Evolutionary conservation across 768 basidiomycete species (phyloP), one percentile per base, ranked within the genome.

Genomic region (Auricularia cornea): DNA sequence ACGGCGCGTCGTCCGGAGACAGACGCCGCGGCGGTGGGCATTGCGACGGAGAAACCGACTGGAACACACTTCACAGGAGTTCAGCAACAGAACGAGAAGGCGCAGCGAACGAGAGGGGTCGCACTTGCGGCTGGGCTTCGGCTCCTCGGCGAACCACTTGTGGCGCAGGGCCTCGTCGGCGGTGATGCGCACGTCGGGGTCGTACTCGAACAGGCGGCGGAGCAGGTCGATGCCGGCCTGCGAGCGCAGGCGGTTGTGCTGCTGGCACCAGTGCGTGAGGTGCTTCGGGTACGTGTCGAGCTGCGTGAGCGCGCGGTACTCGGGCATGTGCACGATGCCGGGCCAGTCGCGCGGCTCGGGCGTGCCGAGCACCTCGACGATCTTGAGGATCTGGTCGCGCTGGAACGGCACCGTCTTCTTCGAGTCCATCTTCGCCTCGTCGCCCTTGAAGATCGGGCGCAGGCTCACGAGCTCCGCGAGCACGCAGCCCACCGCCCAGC

Each of bases 351-450:
- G 83, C 67, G 90, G 94, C 60, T 90, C 83, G 52, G 95, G 89
- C 3, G 90, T 92, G 3, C 97, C 95, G 20, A 97, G 74, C 0
- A 98, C 88, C 69, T 99, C 97, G 63, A 98, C 89, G n/a, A 99
- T 97, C 76, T 93, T 95, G 30, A 91, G 76, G 64, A 98, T 81
- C 70, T 99, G 97, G 73, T 98, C 97, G 62, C 88, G 82, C 72
- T 99, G 97, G 73, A 98, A 99, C 0, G 97, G 97, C 0, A 98
- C 88, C 64, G 92, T 94, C 80, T 98, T 98, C 80, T 98, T 96
- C 31, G 88, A 86, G 72, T 98, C 97, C 51, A 98, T 74, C 74
- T 99, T 98, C 1, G 97, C 97, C 75, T 98, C 97, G 73, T 99
- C 97, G 12, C 96, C 97, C 72, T 99, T 99, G 81, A 98, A 98